Conservation (phyloP, 2,329 filamentous ascomycete genomes). For the Microdochium nivale region DNA sequence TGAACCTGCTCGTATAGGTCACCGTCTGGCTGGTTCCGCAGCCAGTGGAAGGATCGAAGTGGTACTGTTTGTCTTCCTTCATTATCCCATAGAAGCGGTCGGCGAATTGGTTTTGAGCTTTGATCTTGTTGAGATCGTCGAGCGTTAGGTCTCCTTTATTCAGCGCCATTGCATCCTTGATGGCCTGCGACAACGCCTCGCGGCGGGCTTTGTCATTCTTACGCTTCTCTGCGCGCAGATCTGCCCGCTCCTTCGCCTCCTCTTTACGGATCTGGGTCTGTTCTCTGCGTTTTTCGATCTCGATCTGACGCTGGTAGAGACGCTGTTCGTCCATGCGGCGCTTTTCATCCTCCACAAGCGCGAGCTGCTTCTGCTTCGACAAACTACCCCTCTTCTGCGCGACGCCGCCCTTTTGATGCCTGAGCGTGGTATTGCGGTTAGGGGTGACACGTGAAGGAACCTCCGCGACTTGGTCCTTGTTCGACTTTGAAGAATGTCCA, state of each 20-base stretch:
- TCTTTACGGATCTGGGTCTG: background rate
- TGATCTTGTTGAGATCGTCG: background rate
- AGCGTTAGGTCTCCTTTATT: background rate
- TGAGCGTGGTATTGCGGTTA: too few species aligned
- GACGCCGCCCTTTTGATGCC: too few species aligned
- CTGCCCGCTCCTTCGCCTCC: background rate
- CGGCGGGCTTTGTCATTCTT: background rate
- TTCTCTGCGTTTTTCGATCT: background rate
- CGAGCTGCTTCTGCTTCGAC: background rate
- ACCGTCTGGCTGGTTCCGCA: background rate
- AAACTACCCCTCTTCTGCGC: background rate
- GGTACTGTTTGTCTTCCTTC: background rate
- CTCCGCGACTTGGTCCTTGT: too few species aligned
- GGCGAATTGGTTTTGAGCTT: background rate
- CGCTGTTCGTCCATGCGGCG: background rate
- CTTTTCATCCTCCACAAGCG: background rate
- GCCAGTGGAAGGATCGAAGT: background rate
- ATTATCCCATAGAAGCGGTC: background rate
- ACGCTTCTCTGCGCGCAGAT: too few species aligned
- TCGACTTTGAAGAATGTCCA: too few species aligned
- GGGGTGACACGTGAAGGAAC: too few species aligned
- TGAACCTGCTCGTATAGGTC: too few species aligned
- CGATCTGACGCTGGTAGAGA: background rate
- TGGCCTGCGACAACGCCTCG: background rate
- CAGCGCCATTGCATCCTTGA: background rate